Base-by-base conservation (phyloP, 495 filamentous ascomycete species). In the Aspergillus haitiensis region DNA sequence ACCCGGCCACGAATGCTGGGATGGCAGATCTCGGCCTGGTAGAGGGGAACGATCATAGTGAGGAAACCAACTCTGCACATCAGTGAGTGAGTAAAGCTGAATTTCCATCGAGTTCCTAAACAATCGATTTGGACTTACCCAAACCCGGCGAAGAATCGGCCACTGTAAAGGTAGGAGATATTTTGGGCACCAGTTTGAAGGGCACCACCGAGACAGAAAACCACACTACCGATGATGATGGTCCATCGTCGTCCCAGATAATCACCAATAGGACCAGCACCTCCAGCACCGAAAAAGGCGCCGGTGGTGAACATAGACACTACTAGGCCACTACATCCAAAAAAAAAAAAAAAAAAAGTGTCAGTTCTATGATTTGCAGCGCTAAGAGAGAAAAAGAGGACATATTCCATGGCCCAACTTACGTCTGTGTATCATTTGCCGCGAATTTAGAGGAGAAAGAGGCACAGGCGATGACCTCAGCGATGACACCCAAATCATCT, bases 241-340 rank as follows among this genome's bases (percentile, higher is more conserved):
- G 78, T 78, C 66, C 64, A 62, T 58, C 72, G 66, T 67, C 77
- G 65, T 21, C 78, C 78, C 0, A 79, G 60, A 31, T 60, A 63
- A 54, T 81, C 78, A 59, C 73, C 76, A 58, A 52, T 64, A 13
- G 71, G 69, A 50, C 78, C 76, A 21, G 70, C 75, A 18, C 74
- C 61, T 12, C 66, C 70, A 34, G 76, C 66, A 42, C 77, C 77
- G 52, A 72, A 66, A 65, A 78, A 79, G 35, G 77, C 77, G 42
- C 77, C 76, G 15, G 65, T 64, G 0, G 86, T 90, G 71, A 90
- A 90, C 47, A 89, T 72, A 0, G 86, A 86, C 13, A 89, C 86
- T 0, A 89, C 86, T 36, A 86, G 75, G 52, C 86, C 86, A 48
- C 83, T 87, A 56, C 2, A 27, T 1, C 3, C n/a, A n/a, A 27